Evolutionary conservation across 768 basidiomycete genomes (phyloP), one percentile per base, ranked within the genome.

Genomic region (Candolleomyces aberdarensis): DNA sequence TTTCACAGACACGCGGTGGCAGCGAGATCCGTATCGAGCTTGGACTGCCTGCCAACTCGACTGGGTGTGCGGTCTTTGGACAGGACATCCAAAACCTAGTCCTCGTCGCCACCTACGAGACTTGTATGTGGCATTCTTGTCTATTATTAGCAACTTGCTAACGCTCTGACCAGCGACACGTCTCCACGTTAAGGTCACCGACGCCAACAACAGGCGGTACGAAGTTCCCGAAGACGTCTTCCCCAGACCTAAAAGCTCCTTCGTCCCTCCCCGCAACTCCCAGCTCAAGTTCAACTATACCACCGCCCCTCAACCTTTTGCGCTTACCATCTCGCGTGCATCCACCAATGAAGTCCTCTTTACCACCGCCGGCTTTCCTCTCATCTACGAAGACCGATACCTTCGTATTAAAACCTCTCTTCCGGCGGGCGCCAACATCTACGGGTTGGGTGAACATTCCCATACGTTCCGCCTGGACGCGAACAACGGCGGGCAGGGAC

Each of bases 361-460:
- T 75, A 81, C 84, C 15, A 88, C 87, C 3, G 76, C 77, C 1
- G 76, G 78, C 9, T 79, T 86, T 64, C 77, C 88, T 0, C 71
- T 91, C 70, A 84, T 94, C 63, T 92, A 88, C 66, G 88, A 91
- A 64, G 82, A 87, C 1, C 90, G 91, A 71, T 92, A 88, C 68
- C 77, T 92, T 14, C 86, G 89, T 56, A 74, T 92, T 63, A 86
- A 88, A 69, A 88, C 88, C 17, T 70, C 67, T 49, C 71, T 92
- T 0, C 86, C 88, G 0, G 57, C 70, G 3, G 70, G 81, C 46
- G 82, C 90, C 29, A 91, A 91, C 70, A 81, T 92, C 58, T 91
- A 90, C 67, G 91, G 91, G 2, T 78, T 92, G 10, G 90, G 91
- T n/a, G 88, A 89, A 64, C 86, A 88, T 69, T 84, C 85, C 5